A percentile compares a stretch with the other conserved stretches of the same genome.
Conservation (phyloP, 2,329 filamentous ascomycete species). For the Pestalotiopsis sp. region DNA sequence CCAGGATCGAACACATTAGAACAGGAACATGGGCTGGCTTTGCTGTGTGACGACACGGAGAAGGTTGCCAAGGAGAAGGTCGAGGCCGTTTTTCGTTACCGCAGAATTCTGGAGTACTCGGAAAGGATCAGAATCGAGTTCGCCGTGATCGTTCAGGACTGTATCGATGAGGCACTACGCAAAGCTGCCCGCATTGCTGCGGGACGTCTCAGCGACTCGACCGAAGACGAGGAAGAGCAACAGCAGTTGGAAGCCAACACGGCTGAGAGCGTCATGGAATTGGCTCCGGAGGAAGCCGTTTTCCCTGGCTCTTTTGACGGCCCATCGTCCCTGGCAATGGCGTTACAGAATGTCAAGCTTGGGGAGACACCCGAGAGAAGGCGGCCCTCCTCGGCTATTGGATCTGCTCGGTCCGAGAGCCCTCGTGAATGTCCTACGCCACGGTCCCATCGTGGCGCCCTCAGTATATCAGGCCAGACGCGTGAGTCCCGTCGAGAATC, state of each 20-base stretch:
- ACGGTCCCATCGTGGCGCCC: conserved; percentile 70
- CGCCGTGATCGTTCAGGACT: conserved; percentile 89
- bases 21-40: conserved; percentile 85
- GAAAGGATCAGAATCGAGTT: conserved; percentile 96
- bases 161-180: conserved; percentile 86
- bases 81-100: conserved; percentile 88
- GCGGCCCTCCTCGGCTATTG: conserved; percentile 61
- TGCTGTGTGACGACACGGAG: conserved; percentile 90
- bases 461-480: conserved; percentile 58
- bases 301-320: conserved; percentile 61
- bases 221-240: conserved; percentile 53
- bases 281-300: conserved; percentile 54
- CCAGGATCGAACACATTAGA: conserved; percentile 89
- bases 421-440: conserved; percentile 90
- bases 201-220: conserved; percentile 80
- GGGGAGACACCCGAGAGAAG: conserved; percentile 40
- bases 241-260: conserved; percentile 44
- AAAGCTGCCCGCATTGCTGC: conserved; percentile 89
- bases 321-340: conserved; percentile 57
- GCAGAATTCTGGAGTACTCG: conserved; percentile 91
- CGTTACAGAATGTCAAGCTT: conserved; percentile 48
- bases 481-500: conserved; percentile 74
- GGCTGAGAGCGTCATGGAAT: conserved; percentile 33
- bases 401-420: conserved; percentile 85
- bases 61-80: conserved; percentile 84